Base-by-base conservation (phyloP, 495 filamentous ascomycete genomes). In the Halenospora varia region DNA sequence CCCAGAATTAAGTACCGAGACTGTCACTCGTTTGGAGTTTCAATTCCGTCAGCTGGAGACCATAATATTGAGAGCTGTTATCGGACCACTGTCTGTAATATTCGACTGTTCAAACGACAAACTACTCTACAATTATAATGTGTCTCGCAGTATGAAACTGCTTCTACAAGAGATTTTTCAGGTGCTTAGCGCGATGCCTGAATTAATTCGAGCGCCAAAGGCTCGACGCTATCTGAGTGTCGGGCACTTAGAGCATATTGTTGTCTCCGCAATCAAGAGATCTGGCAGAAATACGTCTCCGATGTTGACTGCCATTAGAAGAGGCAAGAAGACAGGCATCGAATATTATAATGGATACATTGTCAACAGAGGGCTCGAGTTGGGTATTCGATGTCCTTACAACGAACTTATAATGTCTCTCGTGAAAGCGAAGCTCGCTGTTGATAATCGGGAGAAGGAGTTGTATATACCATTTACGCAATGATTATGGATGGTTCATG, bases 1-100 rank as follows among this genome's bases (percentile, higher is more conserved):
- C 20, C 53, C 59, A 9, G 59, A 57, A 45, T 35, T 39, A 50
- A 75, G 20, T 62, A 68, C n/a, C 45, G 62, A 19, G 57, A 70
- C 18, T 55, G 61, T 2, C 62, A 59, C 77, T 2, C 52, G 67
- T 13, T 69, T 69, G 1, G 54, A 48, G 10, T 66, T 63, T 18
- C 51, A 68, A 11, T 42, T 47, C 19, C 20, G 59, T 24, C 77
- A 96, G 68, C 76, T 96, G 9, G 86, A 92, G 53, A 87, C 86
- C 51, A 71, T 96, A 13, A 88, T 86, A 1, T 80, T 92, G 62
- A 82, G 86, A 54, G 78, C 82, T 49, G 75, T 95, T 26, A 83
- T 93, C 39, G 88, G 93, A 59, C 85, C 94, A 0, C 66, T 97
- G 10, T 89, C 88, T 0, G 84, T 86, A 0, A 66, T 96, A 2